Base-by-base conservation (phyloP, 345 rosid species). In the Lepidium didymum region DNA sequence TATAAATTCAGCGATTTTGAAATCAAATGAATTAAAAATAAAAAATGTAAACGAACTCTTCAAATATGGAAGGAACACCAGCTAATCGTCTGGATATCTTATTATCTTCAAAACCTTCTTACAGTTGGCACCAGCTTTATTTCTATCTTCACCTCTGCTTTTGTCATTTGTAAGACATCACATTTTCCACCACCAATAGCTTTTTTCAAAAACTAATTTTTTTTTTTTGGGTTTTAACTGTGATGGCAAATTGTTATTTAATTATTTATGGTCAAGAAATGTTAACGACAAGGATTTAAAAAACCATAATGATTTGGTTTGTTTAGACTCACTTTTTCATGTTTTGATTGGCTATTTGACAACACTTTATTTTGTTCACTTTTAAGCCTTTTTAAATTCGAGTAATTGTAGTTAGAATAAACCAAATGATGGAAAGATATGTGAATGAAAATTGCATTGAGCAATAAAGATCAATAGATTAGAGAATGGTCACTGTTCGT, bases 401-500 rank as follows among this genome's bases (percentile, higher is more conserved):
- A 15, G n/a, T 9, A 27, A 3, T 31, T 43, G 45, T 43, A 6
- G 35, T 18, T 55, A 35, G 43, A 19, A 15, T 29, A 12, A 27
- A 38, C 12, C 11, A 61, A 10, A 1, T 40, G 19, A 42, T 13
- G 6, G 35, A n/a, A 15, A n/a, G 21, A 23, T 15, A 64, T 37
- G 49, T 27, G 50, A 65, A 11, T 40, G 19, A 40, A 23, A 54
- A 11, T 16, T 53, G 54, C 36, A 34, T 13, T 12, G 47, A 15
- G 36, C 27, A 62, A 45, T 52, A 50, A 53, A 33, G 69, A 40
- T 8, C n/a, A 56, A 65, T 16, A 66, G 34, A 61, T 67, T 61
- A 75, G 74, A 31, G 64, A 75, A 62, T 55, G 64, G 78, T 75
- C 78, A 38, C 45, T 68, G 14, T 62, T 67, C 29, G 69, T 43